Evolutionary conservation across 2,329 filamentous ascomycete genomes (phyloP), one percentile per base, ranked within the genome.

Genomic region (Calonectria naviculata): DNA sequence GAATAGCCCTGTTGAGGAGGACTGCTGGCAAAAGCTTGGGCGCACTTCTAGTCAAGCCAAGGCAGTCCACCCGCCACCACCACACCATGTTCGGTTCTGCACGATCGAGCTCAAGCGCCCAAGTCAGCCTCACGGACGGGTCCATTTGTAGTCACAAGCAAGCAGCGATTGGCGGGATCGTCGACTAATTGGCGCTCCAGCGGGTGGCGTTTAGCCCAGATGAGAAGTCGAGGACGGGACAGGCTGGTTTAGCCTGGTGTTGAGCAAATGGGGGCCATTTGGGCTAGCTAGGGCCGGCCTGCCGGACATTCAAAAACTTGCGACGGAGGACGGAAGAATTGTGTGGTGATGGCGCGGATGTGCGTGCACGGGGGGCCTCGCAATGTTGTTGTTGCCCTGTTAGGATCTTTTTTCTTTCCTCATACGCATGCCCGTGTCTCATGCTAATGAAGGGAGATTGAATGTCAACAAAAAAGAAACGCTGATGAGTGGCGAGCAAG

Each of bases 81-180:
- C 21, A 58, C 31, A 61, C 52, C 49, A 65, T n/a, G 61, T 42
- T 61, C 42, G 61, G 52, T 61, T 46, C 66, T 64, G 38, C 66
- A 54, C 46, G 65, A 56, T 65, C 63, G 21, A 58, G 38, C 15
- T 58, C 63, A 47, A 56, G 21, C 28, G 41, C 56, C 49, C 47
- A 41, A 70, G 63, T 70, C 63, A 70, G 54, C 68, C 68, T 70
- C 68, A 56, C 63, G 28, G 54, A 66, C 24, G 63, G 68, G 24
- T 64, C 65, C 61, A 19, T 56, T 47, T 34, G 29, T 38, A 70
- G 69, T 72, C 71, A 73, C 71, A n/a, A 74, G 46, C 41, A 26
- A 49, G 41, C 36, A 24, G 24, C 42, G 17, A 75, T 75, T 75
- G 66, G 67, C 70, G 60, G 65, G 44, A 61, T 44, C 46, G 46